Evolutionary conservation across 208 protist species (phyloP).

Genomic region (Trypanosoma melophagium): DNA sequence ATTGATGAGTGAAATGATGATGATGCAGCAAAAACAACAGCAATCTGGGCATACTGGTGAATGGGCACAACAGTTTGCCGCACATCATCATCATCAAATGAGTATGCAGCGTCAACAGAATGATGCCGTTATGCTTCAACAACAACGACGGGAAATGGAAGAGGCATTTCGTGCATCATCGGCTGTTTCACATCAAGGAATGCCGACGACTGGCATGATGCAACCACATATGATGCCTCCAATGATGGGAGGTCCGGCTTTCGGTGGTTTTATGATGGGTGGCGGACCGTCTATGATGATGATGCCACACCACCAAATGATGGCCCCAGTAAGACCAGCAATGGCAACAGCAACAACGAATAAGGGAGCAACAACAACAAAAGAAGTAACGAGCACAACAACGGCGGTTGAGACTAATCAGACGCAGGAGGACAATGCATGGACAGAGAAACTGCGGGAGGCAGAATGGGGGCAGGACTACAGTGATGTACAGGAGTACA

Average conservation of each 20-base stretch:
- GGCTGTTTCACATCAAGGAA: conserved; percentile 9
- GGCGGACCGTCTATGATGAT: neutral
- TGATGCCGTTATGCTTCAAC: conserved; percentile 39
- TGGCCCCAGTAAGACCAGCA: conserved; percentile 32
- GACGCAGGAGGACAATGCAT: conserved; percentile 34
- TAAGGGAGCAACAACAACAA: conserved; percentile 15
- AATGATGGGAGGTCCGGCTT: conserved; percentile 37
- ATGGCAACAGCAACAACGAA: conserved; percentile 19
- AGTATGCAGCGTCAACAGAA: conserved; percentile 48
- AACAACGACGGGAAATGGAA: conserved; percentile 69
- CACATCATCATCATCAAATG: conserved; percentile 31
- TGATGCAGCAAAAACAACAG: neutral
- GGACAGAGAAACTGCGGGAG: conserved; percentile 58
- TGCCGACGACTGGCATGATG: conserved; percentile 5
- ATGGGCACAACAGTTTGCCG: conserved; percentile 56
- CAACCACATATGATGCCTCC: conserved; percentile 29
- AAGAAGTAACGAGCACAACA: conserved; percentile 29
- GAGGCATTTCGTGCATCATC: conserved; percentile 42
- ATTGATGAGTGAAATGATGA: conserved; percentile 41
- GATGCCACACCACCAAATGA: conserved; percentile 27
- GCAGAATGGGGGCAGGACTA: conserved; percentile 79
- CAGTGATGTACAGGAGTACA: conserved; percentile 62
- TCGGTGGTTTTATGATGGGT: conserved; percentile 25
- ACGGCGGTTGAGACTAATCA: conserved; percentile 18
- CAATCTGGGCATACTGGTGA: conserved; percentile 12